Evolutionary conservation across 2,329 filamentous ascomycete species (phyloP).

Genomic region (Metarhizium brunneum): DNA sequence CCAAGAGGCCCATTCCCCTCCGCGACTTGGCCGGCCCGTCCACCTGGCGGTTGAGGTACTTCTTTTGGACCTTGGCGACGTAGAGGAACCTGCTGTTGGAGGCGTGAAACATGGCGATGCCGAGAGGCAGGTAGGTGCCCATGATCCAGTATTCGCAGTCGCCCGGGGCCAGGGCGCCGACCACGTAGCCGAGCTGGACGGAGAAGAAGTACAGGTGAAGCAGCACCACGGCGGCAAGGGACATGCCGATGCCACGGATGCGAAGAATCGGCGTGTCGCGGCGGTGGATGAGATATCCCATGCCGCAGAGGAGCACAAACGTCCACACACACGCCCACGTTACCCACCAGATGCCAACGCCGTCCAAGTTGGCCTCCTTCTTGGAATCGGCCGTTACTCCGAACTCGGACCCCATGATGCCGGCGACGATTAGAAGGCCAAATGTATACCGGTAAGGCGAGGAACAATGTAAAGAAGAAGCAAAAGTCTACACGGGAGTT

Average conservation of each 20-base stretch:
- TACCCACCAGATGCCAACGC: slow-evolving; percentile 24
- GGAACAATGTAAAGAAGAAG: neutral
- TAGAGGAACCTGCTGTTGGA: slow-evolving; percentile 51
- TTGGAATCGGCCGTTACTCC: slow-evolving; percentile 13
- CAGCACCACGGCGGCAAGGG: slow-evolving; percentile 27
- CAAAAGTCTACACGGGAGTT: too few relatives aligned
- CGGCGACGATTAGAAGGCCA: too few relatives aligned
- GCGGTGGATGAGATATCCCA: slow-evolving; percentile 27
- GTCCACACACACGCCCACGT: slow-evolving; percentile 24
- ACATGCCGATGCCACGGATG: slow-evolving; percentile 29
- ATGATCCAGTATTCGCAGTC: slow-evolving; percentile 55
- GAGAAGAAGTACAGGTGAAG: slow-evolving; percentile 33
- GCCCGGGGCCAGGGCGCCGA: slow-evolving; percentile 32
- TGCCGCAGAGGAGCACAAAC: slow-evolving; percentile 24
- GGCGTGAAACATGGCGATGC: slow-evolving; percentile 56
- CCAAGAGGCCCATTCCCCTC: slow-evolving; percentile 14
- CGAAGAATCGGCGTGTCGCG: slow-evolving; percentile 27
- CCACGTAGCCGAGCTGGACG: slow-evolving; percentile 27
- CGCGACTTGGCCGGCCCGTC: slow-evolving; percentile 7
- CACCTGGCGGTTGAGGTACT: slow-evolving; percentile 11
- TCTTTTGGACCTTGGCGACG: slow-evolving; percentile 41
- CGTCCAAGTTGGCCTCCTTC: slow-evolving; percentile 12
- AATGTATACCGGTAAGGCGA: neutral
- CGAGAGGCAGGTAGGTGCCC: slow-evolving; percentile 53
- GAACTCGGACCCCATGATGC: slow-evolving; percentile 17